phyloP scores from a whole-genome alignment of 306 rosid species.

The Lathyrus tuberosus region DNA sequence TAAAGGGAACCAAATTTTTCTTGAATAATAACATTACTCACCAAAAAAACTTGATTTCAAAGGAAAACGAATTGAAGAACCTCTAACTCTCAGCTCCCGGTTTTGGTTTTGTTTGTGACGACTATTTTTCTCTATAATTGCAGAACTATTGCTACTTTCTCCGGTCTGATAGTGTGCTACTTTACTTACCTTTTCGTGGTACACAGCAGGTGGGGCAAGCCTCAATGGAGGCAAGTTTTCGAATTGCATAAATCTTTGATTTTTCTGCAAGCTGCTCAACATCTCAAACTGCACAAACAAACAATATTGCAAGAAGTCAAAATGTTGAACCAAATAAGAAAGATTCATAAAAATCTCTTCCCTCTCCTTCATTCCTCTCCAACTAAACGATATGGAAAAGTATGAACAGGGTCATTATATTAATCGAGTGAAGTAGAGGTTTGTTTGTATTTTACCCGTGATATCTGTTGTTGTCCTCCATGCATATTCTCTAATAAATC shows the following conservation, averaged over 20 bases:
- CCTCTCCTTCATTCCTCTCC: background rate
- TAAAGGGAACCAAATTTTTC: slow-evolving; percentile 9
- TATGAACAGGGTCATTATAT: slow-evolving; percentile 18
- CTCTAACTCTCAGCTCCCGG: slow-evolving; percentile 75
- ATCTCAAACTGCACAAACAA: slow-evolving; percentile 86
- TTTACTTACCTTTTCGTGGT: slow-evolving; percentile 86
- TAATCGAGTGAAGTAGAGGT: slow-evolving; percentile 10
- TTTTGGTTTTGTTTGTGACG: slow-evolving; percentile 57
- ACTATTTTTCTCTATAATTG: slow-evolving; percentile 51
- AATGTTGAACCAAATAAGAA: background rate
- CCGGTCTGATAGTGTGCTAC: slow-evolving; percentile 59
- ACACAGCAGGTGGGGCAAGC: slow-evolving; percentile 92
- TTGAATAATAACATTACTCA: slow-evolving; percentile 43
- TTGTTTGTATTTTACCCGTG: slow-evolving; percentile 63
- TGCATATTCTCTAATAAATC: slow-evolving; percentile 61
- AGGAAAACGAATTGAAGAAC: slow-evolving; percentile 77
- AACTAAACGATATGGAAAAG: background rate
- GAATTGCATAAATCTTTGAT: slow-evolving; percentile 72
- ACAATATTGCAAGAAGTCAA: slow-evolving; percentile 14
- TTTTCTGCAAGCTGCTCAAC: slow-evolving; percentile 70
- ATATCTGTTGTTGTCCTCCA: slow-evolving; percentile 68
- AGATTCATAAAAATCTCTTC: background rate
- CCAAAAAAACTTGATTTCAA: slow-evolving; percentile 79
- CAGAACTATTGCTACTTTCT: slow-evolving; percentile 62
- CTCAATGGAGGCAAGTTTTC: slow-evolving; percentile 81